These are phyloP conservation scores for Rubia yunnanensis DNA, from an alignment of 257 asterid genomes.

Conservation along the genomic window DNA sequence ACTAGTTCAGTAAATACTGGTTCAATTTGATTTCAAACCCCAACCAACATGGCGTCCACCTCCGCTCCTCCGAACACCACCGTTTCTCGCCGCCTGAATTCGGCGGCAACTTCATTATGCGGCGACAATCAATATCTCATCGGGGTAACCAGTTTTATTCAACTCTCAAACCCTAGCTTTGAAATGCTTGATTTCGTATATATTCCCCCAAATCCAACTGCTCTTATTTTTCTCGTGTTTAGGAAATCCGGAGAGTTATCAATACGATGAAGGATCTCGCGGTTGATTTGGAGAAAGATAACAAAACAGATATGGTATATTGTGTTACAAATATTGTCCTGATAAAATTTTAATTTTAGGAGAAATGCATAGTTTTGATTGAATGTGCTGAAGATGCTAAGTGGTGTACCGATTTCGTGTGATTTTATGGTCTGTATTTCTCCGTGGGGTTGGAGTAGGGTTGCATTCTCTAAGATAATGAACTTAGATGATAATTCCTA, in stretches of 20 bases:
- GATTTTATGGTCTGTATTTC: neutral
- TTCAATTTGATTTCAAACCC: neutral
- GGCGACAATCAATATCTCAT: slow-evolving; percentile 64
- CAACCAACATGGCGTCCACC: slow-evolving; percentile 59
- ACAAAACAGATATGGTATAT: slow-evolving; percentile 48
- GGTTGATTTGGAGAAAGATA: slow-evolving; percentile 62
- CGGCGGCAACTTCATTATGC: slow-evolving; percentile 42
- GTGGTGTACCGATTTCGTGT: too few species aligned
- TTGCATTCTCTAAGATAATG: neutral
- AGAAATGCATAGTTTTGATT: neutral
- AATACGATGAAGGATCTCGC: slow-evolving; percentile 62
- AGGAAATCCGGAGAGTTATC: slow-evolving; percentile 72
- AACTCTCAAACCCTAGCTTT: slow-evolving; percentile 8
- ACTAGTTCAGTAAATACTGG: too few species aligned
- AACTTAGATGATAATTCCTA: neutral
- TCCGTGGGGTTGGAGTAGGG: neutral
- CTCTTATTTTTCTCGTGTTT: neutral
- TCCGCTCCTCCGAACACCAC: slow-evolving; percentile 52
- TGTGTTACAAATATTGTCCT: neutral
- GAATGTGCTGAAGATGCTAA: neutral
- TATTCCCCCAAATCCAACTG: neutral
- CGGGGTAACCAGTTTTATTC: slow-evolving; percentile 26
- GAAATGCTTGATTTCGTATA: neutral
- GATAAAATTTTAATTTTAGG: neutral
- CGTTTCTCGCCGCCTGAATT: slow-evolving; percentile 40